Conservation (phyloP, 2,329 filamentous ascomycete species). For the Apiospora hydei region DNA sequence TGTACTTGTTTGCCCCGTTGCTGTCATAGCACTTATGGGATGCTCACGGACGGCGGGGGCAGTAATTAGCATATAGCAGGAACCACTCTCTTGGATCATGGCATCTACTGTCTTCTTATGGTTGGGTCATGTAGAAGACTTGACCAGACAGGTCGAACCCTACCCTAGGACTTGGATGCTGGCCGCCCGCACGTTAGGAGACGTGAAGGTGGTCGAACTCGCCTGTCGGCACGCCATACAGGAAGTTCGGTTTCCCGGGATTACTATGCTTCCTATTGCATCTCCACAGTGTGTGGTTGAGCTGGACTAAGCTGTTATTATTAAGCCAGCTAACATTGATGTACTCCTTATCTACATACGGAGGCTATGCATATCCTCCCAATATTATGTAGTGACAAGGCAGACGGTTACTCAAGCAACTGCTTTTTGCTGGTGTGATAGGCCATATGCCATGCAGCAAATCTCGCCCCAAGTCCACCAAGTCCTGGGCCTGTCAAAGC, state of each 20-base stretch:
- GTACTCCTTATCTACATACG: background rate
- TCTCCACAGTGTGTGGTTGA: background rate
- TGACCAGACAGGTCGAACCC: background rate
- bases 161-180: background rate
- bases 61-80: background rate
- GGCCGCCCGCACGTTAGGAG: background rate
- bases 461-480: background rate
- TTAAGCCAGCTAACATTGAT: background rate
- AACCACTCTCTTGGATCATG: background rate
- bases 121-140: background rate
- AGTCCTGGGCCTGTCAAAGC: constrained; percentile 3
- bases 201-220: background rate
- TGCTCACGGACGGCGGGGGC: background rate
- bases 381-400: no score
- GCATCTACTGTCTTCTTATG: background rate
- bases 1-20: background rate
- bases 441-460: background rate
- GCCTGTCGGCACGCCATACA: background rate
- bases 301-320: background rate
- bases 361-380: background rate
- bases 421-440: no score
- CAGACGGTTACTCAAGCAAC: background rate
- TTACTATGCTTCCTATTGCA: background rate
- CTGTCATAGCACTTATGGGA: background rate
- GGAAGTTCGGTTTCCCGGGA: no score